Base-by-base conservation (phyloP, 306 rosid genomes). In the Medicago truncatula region DNA sequence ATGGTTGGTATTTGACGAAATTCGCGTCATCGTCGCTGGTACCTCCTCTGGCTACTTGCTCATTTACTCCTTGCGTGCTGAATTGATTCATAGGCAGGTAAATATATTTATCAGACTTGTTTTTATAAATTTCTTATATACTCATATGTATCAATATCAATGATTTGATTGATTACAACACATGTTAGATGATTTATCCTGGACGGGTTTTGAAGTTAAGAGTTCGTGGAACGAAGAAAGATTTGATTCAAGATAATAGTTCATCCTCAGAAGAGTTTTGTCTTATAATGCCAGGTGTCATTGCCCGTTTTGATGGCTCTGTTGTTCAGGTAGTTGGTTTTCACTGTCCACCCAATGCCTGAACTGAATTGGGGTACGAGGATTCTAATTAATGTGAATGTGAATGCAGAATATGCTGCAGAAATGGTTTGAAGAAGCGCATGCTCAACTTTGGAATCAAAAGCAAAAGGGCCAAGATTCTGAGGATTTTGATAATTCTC, bases 161-260 rank as follows among this genome's bases (percentile, higher is more conserved):
- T 21, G 28, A 25, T 28, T 28, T 28, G 31, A 28, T 28, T 28
- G 31, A 28, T 28, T 28, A 28, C 31, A 28, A 28, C 31, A 3
- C 31, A 28, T 3, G 4, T 28, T 85, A 95, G 99, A 77, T 88
- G 83, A 85, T 95, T 71, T 86, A 92, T 87, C 93, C 93, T 70
- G 92, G 81, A 39, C 84, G 85, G 71, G 81, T 95, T 82, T 65
- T 90, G 41, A 92, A 93, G 86, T 79, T 95, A 74, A 88, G 98
- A 82, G 92, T 95, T 50, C 93, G 92, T 7, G 96, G 99, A 81
- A 85, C 92, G 9, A 95, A 92, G 83, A 92, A 90, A 81, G 98
- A 88, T 73, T 83, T 90, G 83, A 88, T 73, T 69, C 90, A 92
- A 73, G 98, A 87, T 46, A 72, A 89, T 60, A 28, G 31, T 28